These are phyloP conservation scores for Aspergillus ustus DNA, from an alignment of 2,329 filamentous ascomycete genomes.

Conservation along the genomic window DNA sequence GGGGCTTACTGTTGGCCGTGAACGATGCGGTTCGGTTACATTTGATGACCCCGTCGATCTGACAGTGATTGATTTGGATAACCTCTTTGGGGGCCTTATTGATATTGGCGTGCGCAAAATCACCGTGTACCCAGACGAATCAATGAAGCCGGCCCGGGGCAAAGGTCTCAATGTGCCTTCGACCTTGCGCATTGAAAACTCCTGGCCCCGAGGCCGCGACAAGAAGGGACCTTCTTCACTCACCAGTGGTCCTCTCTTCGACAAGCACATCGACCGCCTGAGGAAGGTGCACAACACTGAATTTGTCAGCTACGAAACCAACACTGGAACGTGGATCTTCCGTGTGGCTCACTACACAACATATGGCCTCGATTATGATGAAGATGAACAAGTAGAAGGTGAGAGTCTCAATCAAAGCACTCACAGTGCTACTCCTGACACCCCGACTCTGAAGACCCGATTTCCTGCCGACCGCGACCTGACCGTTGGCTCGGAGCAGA, in stretches of 20 bases:
- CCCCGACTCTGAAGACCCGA: conserved; percentile 47
- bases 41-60: conserved; percentile 86
- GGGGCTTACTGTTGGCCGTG: conserved; percentile 80
- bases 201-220: conserved; percentile 78
- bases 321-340: conserved; percentile 88
- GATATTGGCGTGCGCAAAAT: conserved; percentile 76
- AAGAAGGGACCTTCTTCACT: conserved; percentile 60
- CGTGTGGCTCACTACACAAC: conserved; percentile 96
- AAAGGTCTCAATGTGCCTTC: conserved; percentile 92
- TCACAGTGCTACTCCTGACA: conserved; percentile 57
- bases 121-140: conserved; percentile 80
- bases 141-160: conserved; percentile 80
- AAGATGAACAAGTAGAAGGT: conserved; percentile 67
- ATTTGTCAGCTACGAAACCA: conserved; percentile 78
- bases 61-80: conserved; percentile 75
- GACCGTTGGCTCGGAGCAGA: conserved; percentile 42
- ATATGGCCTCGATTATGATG: conserved; percentile 85
- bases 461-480: conserved; percentile 32
- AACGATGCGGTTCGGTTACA: conserved; percentile 77
- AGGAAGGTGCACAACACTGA: conserved; percentile 78
- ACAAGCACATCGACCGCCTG: conserved; percentile 80
- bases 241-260: conserved; percentile 68
- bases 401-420: conserved; percentile 57
- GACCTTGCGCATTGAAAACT: conserved; percentile 85
- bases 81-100: conserved; percentile 78